Evolutionary conservation across 345 rosid species (phyloP).

Genomic region (Hypericum androsaemum): DNA sequence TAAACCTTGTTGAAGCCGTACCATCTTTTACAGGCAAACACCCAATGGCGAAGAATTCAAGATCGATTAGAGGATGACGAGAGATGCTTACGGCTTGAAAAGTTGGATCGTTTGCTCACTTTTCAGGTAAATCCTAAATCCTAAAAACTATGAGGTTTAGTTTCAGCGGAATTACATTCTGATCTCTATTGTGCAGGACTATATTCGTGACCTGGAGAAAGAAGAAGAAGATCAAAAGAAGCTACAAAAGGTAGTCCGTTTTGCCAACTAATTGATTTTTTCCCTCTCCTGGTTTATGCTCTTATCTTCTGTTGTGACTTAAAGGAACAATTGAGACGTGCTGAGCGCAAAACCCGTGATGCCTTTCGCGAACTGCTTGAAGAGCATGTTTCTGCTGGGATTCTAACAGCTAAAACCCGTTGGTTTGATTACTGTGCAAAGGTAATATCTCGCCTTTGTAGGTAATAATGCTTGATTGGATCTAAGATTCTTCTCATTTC

Average conservation of each 20-base stretch:
- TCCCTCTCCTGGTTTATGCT: neutral
- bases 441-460: conserved; percentile 34
- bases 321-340: conserved; percentile 78
- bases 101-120: conserved; percentile 72
- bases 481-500: neutral
- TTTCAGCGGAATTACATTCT: conserved; percentile 9
- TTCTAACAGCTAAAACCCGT: conserved; percentile 71
- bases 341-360: conserved; percentile 92
- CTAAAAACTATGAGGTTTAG: neutral
- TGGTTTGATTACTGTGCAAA: conserved; percentile 83
- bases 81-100: conserved; percentile 75
- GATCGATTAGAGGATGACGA: conserved; percentile 92
- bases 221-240: conserved; percentile 88
- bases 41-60: conserved; percentile 90
- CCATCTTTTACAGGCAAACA: conserved; percentile 45
- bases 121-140: conserved; percentile 43
- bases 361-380: conserved; percentile 68
- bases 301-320: conserved; percentile 15
- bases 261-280: conserved; percentile 9
- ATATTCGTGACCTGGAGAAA: conserved; percentile 73
- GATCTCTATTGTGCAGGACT: conserved; percentile 49
- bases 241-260: conserved; percentile 64
- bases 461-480: neutral
- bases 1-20: neutral
- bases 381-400: conserved; percentile 63